Percentiles rank a stretch among this genome's conserved stretches.
phyloP scores from a whole-genome alignment of 2,329 filamentous ascomycete genomes.

The Grosmannia huntii region DNA sequence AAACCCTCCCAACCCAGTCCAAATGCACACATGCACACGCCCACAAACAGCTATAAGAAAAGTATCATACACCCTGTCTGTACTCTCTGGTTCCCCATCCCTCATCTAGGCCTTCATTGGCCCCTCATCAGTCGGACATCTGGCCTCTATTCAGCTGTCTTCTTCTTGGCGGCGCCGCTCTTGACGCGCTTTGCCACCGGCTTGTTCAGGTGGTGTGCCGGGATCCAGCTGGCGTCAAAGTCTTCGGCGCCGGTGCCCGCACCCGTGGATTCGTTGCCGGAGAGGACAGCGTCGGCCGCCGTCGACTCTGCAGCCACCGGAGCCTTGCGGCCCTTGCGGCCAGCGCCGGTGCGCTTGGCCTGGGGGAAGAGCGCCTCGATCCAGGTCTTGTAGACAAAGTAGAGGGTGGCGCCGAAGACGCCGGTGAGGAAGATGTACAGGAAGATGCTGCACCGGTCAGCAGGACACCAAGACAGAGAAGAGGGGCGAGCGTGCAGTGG shows the following conservation, averaged over 20 bases:
- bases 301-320: slow-evolving; percentile 31
- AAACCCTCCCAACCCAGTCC: not conserved
- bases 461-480: not conserved
- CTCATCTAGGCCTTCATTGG: not conserved
- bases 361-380: slow-evolving; percentile 92
- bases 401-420: slow-evolving; percentile 66
- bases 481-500: slow-evolving; percentile 6
- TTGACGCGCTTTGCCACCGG: slow-evolving; percentile 59
- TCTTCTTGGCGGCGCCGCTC: slow-evolving; percentile 37
- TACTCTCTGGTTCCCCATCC: slow-evolving; percentile 12
- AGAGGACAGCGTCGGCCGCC: slow-evolving; percentile 25
- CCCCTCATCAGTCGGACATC: too few species aligned
- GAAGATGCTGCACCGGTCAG: slow-evolving; percentile 59
- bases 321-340: slow-evolving; percentile 55
- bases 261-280: slow-evolving; percentile 58
- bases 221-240: slow-evolving; percentile 92
- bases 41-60: not conserved
- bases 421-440: slow-evolving; percentile 83
- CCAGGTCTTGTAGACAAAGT: slow-evolving; percentile 98
- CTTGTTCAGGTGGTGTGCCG: slow-evolving; percentile 75
- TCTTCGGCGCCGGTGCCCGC: slow-evolving; percentile 52
- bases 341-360: slow-evolving; percentile 53
- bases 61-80: slow-evolving; percentile 3
- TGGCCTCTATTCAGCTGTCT: slow-evolving; percentile 12
- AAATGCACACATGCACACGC: not conserved